Evolutionary conservation across 2,329 filamentous ascomycete species (phyloP).

Genomic region (Fusarium protoensiforme): DNA sequence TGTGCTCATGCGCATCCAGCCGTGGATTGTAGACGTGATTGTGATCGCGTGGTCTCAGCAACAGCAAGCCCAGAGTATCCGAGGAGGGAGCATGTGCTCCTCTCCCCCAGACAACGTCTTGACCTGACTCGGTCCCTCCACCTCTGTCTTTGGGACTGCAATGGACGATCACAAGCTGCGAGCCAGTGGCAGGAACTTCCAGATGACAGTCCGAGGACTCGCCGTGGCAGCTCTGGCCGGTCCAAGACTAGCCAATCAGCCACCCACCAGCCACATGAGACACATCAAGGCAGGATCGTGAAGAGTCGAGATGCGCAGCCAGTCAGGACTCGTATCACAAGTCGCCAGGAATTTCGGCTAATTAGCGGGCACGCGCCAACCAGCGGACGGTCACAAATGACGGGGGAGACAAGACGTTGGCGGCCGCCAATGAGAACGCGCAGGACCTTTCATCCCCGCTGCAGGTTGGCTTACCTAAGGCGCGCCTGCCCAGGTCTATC

Average conservation of each 20-base stretch:
- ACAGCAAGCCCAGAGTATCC: background rate
- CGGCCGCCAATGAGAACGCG: constrained; percentile 13
- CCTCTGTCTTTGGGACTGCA: constrained; percentile 9
- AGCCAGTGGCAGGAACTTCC: background rate
- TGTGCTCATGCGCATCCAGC: background rate
- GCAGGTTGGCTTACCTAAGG: constrained; percentile 41
- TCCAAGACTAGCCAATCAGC: constrained; percentile 18
- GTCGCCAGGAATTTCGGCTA: constrained; percentile 40
- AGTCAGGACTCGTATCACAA: constrained; percentile 27
- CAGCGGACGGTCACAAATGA: constrained; percentile 14
- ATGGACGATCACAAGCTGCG: constrained; percentile 14
- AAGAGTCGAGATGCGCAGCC: constrained; percentile 16
- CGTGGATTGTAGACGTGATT: constrained; percentile 26
- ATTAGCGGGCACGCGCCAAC: constrained; percentile 28
- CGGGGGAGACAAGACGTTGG: background rate
- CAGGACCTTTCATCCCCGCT: constrained; percentile 22
- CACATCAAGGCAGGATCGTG: constrained; percentile 31
- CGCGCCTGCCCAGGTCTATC: constrained; percentile 10
- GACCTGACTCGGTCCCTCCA: constrained; percentile 9
- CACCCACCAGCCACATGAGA: constrained; percentile 26
- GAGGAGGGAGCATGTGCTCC: constrained; percentile 22
- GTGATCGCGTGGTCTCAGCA: constrained; percentile 34
- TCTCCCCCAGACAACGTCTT: constrained; percentile 30
- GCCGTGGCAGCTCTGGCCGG: constrained; percentile 14
- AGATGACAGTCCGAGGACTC: constrained; percentile 10